phyloP scores from a whole-genome alignment of 2,329 filamentous ascomycete genomes.

The Huntiella abstrusa region DNA sequence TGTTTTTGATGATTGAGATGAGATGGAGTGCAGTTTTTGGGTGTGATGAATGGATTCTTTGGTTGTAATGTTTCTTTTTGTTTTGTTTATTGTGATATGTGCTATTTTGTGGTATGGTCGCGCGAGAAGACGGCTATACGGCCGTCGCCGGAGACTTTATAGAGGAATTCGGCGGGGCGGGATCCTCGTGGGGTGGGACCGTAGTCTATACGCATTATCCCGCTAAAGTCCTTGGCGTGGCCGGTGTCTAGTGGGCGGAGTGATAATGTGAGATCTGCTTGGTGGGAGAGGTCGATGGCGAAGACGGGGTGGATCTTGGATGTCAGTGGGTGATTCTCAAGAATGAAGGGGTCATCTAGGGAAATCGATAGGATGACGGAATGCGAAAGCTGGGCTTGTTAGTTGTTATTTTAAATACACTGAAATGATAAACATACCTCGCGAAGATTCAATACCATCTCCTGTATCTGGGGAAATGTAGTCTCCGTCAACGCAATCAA shows the following conservation, averaged over 20 bases:
- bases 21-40: neutral
- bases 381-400: conserved; percentile 33
- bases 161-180: conserved; percentile 26
- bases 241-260: conserved; percentile 68
- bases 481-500: conserved; percentile 39
- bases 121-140: conserved; percentile 56
- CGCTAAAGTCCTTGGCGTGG: conserved; percentile 76
- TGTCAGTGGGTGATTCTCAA: conserved; percentile 39
- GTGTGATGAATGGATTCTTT: neutral
- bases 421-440: conserved; percentile 32
- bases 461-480: conserved; percentile 28
- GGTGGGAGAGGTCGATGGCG: conserved; percentile 52
- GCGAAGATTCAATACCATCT: conserved; percentile 38
- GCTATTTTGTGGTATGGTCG: too few relatives aligned
- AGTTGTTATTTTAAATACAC: neutral
- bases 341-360: conserved; percentile 56
- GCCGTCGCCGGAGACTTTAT: conserved; percentile 63
- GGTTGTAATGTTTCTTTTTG: neutral
- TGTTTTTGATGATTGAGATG: neutral
- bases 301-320: conserved; percentile 57
- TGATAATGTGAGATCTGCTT: conserved; percentile 51
- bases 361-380: conserved; percentile 47
- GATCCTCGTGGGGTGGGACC: too few relatives aligned
- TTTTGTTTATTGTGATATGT: neutral
- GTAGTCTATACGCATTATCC: conserved; percentile 48